Evolutionary conservation across 176 grass and related monocot genomes (phyloP).

Genomic region (Paspalum vaginatum): DNA sequence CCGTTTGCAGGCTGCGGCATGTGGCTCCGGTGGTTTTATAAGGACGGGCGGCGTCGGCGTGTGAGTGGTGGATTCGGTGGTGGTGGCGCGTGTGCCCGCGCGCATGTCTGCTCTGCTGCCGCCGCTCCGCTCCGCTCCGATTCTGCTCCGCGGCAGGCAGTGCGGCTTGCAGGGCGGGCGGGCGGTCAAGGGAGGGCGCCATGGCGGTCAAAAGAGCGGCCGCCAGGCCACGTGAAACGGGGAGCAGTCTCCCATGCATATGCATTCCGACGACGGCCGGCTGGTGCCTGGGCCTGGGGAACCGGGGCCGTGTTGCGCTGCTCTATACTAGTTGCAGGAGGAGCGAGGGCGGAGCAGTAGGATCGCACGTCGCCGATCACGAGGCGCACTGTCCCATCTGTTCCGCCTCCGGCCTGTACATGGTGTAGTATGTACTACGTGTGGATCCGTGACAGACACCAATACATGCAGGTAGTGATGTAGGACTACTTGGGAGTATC

Average conservation of each 20-base stretch:
- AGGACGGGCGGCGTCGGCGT: neutral
- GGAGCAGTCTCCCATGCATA: slow-evolving; percentile 78
- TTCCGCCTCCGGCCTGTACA: too few relatives aligned
- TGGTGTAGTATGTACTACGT: too few relatives aligned
- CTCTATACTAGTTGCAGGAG: too few relatives aligned
- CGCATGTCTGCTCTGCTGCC: neutral
- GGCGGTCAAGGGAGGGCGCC: slow-evolving; percentile 44
- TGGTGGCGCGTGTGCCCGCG: neutral
- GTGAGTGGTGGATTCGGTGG: neutral
- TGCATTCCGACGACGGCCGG: neutral
- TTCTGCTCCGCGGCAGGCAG: neutral
- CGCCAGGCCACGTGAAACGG: slow-evolving; percentile 67
- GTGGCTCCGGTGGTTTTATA: slow-evolving; percentile 28
- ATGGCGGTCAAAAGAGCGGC: slow-evolving; percentile 43
- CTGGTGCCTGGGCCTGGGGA: neutral
- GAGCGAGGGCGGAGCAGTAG: neutral
- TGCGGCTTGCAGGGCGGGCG: neutral
- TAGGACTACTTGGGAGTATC: too few relatives aligned
- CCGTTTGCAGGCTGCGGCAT: neutral
- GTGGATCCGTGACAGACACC: neutral
- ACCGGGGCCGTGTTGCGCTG: too few relatives aligned
- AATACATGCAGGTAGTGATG: neutral
- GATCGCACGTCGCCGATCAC: slow-evolving; percentile 65
- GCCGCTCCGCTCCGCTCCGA: neutral
- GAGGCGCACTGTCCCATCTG: slow-evolving; percentile 52